Percentiles rank a stretch among this genome's conserved stretches.
Conservation (phyloP, 1,284 basidiomycete genomes). For the Marasmius fiardii region DNA sequence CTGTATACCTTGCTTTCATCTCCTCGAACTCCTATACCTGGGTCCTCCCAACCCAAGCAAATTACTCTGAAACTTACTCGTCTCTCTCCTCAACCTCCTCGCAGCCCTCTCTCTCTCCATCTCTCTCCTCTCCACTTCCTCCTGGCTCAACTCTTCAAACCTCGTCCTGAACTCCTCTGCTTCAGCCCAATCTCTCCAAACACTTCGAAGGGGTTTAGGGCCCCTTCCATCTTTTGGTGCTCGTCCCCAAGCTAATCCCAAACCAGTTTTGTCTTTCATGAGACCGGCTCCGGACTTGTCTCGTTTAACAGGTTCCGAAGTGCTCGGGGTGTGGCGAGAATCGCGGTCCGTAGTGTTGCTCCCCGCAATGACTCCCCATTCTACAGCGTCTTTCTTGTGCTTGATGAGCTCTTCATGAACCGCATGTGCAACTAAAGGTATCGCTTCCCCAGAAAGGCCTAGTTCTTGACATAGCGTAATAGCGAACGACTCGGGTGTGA, state of each 20-base stretch:
- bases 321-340: neutral
- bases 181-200: slow-evolving; percentile 96
- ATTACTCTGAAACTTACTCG: slow-evolving; percentile 14
- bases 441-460: slow-evolving; percentile 84
- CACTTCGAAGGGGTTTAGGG: slow-evolving; percentile 79
- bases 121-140: slow-evolving; percentile 89
- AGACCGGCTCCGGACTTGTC: slow-evolving; percentile 49
- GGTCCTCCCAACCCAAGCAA: neutral
- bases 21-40: neutral
- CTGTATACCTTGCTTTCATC: neutral
- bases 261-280: slow-evolving; percentile 76
- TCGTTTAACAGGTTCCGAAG: slow-evolving; percentile 22
- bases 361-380: slow-evolving; percentile 77
- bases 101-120: slow-evolving; percentile 81
- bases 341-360: neutral
- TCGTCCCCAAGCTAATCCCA: slow-evolving; percentile 67
- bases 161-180: slow-evolving; percentile 90
- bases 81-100: slow-evolving; percentile 29
- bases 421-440: slow-evolving; percentile 88
- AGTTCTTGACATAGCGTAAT: slow-evolving; percentile 81
- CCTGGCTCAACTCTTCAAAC: slow-evolving; percentile 81
- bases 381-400: slow-evolving; percentile 92
- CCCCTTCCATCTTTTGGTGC: slow-evolving; percentile 71
- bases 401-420: slow-evolving; percentile 93
- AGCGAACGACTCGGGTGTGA: slow-evolving; percentile 89